Evolutionary conservation across 2,329 filamentous ascomycete species (phyloP).

Genomic region (Penicillium brevicompactum): DNA sequence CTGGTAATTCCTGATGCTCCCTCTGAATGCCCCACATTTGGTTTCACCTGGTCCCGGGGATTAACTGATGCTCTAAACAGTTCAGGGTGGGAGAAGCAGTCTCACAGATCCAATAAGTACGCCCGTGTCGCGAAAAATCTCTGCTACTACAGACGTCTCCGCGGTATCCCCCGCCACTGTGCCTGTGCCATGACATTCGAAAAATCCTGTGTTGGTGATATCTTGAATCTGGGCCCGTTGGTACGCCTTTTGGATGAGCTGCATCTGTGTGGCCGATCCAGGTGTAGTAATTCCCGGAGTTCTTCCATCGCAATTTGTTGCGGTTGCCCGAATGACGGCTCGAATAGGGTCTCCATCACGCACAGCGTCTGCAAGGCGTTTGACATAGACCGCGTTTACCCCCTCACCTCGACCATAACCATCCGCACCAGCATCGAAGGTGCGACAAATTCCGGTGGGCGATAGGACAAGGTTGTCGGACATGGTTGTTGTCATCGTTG

Average conservation of each 20-base stretch:
- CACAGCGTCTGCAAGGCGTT: conserved; percentile 28
- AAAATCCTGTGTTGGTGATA: conserved; percentile 8
- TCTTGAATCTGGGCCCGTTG: conserved; percentile 4
- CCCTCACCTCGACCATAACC: conserved; percentile 37
- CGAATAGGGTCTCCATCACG: conserved; percentile 30
- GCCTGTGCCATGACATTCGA: conserved; percentile 20
- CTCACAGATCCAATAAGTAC: conserved; percentile 12
- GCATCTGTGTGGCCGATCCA: neutral
- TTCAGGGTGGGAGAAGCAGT: neutral
- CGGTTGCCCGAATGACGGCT: conserved; percentile 29
- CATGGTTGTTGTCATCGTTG: conserved; percentile 24
- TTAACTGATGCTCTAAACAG: too few species aligned
- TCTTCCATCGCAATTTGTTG: conserved; percentile 26
- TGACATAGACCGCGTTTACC: conserved; percentile 32
- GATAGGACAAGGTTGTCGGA: conserved; percentile 37
- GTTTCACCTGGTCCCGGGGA: conserved; percentile 13
- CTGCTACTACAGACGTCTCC: conserved; percentile 6
- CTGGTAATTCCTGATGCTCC: conserved; percentile 29
- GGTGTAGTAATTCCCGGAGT: neutral
- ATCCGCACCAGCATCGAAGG: conserved; percentile 29
- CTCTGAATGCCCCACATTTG: conserved; percentile 31
- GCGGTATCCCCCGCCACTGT: conserved; percentile 14
- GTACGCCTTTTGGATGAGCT: conserved; percentile 5
- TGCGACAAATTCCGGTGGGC: conserved; percentile 25
- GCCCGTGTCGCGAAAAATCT: conserved; percentile 5